phyloP scores from a whole-genome alignment of 208 protist genomes.

The Crithidia thermophila region DNA sequence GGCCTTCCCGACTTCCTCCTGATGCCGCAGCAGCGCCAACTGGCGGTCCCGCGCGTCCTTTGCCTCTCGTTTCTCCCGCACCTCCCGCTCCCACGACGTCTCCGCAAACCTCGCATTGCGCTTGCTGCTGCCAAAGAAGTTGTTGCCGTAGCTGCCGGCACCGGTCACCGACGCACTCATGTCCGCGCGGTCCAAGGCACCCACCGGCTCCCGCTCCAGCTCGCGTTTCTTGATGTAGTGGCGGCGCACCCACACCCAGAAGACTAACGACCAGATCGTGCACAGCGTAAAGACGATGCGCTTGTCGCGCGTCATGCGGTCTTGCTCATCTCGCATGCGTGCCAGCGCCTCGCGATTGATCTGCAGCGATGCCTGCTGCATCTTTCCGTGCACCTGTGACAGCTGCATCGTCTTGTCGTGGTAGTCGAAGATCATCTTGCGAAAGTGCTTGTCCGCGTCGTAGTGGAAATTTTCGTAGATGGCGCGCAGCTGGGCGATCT shows the following conservation, averaged over 20 bases:
- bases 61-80: conserved; percentile 59
- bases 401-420: conserved; percentile 89
- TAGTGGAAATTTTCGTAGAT: conserved; percentile 91
- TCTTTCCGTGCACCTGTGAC: conserved; percentile 87
- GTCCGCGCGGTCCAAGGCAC: neutral
- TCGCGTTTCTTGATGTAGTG: conserved; percentile 74
- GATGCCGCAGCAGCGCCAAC: conserved; percentile 15
- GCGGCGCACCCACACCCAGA: conserved; percentile 88
- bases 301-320: conserved; percentile 82
- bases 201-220: conserved; percentile 35
- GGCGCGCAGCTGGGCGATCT: conserved; percentile 59
- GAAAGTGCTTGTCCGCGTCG: conserved; percentile 76
- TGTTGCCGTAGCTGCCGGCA: conserved; percentile 60
- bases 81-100: conserved; percentile 82
- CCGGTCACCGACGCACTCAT: conserved; percentile 55
- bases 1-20: conserved; percentile 29
- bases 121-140: conserved; percentile 65
- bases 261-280: conserved; percentile 56
- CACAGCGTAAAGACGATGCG: conserved; percentile 63
- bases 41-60: conserved; percentile 12
- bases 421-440: conserved; percentile 89
- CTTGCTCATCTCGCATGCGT: conserved; percentile 85
- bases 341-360: conserved; percentile 81
- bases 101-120: conserved; percentile 63
- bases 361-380: conserved; percentile 78